Evolutionary conservation across 202 grass and related monocot species (phyloP).

Genomic region (Musa balbisiana): DNA sequence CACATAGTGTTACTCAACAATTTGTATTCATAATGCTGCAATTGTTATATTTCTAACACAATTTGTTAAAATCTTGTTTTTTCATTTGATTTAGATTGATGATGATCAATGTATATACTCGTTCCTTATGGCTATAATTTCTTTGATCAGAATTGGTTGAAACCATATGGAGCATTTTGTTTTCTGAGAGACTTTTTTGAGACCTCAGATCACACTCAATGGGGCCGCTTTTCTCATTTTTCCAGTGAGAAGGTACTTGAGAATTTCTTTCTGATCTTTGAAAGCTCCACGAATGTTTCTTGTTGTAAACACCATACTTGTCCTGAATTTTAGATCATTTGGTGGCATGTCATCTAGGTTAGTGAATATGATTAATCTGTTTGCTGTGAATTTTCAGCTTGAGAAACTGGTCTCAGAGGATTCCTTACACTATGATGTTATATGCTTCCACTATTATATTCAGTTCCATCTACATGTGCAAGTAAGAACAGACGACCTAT

Average conservation of each 20-base stretch:
- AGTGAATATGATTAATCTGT: constrained; percentile 20
- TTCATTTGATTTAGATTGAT: background rate
- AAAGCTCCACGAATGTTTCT: background rate
- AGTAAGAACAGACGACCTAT: constrained; percentile 39
- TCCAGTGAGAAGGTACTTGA: constrained; percentile 77
- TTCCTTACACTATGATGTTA: constrained; percentile 70
- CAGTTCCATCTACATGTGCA: constrained; percentile 96
- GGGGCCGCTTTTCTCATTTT: constrained; percentile 85
- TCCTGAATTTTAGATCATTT: background rate
- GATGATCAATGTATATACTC: background rate
- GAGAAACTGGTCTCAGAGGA: constrained; percentile 71
- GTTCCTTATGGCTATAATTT: background rate
- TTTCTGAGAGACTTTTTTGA: constrained; percentile 95
- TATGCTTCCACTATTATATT: constrained; percentile 93
- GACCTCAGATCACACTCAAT: constrained; percentile 94
- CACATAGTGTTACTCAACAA: background rate
- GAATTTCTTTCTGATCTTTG: constrained; percentile 15
- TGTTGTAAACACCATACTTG: background rate
- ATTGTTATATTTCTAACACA: background rate
- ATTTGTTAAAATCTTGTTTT: constrained; percentile 15
- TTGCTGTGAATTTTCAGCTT: constrained; percentile 46
- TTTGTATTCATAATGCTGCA: background rate
- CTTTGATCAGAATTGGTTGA: constrained; percentile 82
- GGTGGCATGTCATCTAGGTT: constrained; percentile 20
- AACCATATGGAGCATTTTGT: constrained; percentile 98